Percentiles rank a stretch among this genome's conserved stretches.
Conservation (phyloP, 2,329 filamentous ascomycete genomes). For the Emydomyces testavorans region DNA sequence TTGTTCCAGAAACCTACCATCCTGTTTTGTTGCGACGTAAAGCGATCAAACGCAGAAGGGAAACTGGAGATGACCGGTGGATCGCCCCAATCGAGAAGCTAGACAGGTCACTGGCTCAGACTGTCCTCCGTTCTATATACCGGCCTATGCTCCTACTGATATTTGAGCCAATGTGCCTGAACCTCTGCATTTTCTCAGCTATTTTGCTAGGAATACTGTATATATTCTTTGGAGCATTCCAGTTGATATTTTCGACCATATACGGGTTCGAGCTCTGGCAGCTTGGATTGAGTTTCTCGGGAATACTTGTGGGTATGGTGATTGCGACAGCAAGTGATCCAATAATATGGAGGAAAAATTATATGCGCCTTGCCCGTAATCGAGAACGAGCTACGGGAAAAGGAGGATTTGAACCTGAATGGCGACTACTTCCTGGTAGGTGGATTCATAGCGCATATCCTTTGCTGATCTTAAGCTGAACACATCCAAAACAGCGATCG, state of each 20-base stretch:
- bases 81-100: slow-evolving; percentile 64
- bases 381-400: slow-evolving; percentile 24
- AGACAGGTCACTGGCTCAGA: slow-evolving; percentile 53
- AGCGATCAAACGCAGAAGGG: slow-evolving; percentile 55
- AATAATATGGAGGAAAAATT: slow-evolving; percentile 38
- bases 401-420: slow-evolving; percentile 66
- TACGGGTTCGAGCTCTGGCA: slow-evolving; percentile 72
- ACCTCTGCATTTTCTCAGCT: slow-evolving; percentile 70
- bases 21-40: slow-evolving; percentile 58
- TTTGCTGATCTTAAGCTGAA: slow-evolving; percentile 8
- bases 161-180: slow-evolving; percentile 74
- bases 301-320: slow-evolving; percentile 39
- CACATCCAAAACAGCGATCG: slow-evolving; percentile 38
- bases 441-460: slow-evolving; percentile 23
- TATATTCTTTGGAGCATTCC: slow-evolving; percentile 82
- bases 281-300: slow-evolving; percentile 63
- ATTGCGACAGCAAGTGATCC: slow-evolving; percentile 37
- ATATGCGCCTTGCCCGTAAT: slow-evolving; percentile 32
- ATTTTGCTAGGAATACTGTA: slow-evolving; percentile 81
- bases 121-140: slow-evolving; percentile 48
- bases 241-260: slow-evolving; percentile 61
- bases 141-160: slow-evolving; percentile 66
- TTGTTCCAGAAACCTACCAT: slow-evolving; percentile 81
- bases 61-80: slow-evolving; percentile 68
- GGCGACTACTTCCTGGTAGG: slow-evolving; percentile 59